Conservation (phyloP, 2,329 filamentous ascomycete species). For the Ascochyta fabae region DNA sequence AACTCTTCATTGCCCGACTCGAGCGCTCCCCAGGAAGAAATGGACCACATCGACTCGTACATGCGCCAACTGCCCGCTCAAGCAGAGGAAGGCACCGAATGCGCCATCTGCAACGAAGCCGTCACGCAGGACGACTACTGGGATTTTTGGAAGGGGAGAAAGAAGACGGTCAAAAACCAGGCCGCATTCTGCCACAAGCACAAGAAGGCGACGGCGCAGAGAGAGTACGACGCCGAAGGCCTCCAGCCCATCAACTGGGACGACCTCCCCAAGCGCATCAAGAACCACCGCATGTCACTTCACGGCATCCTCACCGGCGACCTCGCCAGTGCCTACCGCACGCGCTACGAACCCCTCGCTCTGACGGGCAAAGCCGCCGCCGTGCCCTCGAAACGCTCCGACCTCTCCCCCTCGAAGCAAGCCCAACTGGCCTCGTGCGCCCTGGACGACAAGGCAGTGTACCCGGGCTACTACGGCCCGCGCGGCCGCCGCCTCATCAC, state of each 20-base stretch:
- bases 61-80: constrained; percentile 24
- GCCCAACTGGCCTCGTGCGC: constrained; percentile 37
- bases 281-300: constrained; percentile 62
- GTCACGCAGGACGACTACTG: constrained; percentile 65
- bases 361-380: constrained; percentile 36
- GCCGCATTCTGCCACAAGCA: constrained; percentile 48
- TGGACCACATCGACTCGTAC: constrained; percentile 26
- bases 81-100: constrained; percentile 47
- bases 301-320: constrained; percentile 65
- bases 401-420: constrained; percentile 51
- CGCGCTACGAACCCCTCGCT: constrained; percentile 31
- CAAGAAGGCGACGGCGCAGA: constrained; percentile 36
- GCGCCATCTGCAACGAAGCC: constrained; percentile 70
- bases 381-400: constrained; percentile 44
- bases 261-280: constrained; percentile 64
- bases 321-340: constrained; percentile 18
- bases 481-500: constrained; percentile 75
- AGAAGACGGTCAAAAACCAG: constrained; percentile 60
- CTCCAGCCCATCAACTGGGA: constrained; percentile 79
- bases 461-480: constrained; percentile 80
- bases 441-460: constrained; percentile 27
- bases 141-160: constrained; percentile 43
- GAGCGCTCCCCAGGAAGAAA: constrained; percentile 23
- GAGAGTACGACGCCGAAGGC: constrained; percentile 58
- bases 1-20: constrained; percentile 25